These are phyloP conservation scores for Pseudocercospora pini-densiflorae DNA, from an alignment of 2,329 filamentous ascomycete species.

Conservation along the genomic window DNA sequence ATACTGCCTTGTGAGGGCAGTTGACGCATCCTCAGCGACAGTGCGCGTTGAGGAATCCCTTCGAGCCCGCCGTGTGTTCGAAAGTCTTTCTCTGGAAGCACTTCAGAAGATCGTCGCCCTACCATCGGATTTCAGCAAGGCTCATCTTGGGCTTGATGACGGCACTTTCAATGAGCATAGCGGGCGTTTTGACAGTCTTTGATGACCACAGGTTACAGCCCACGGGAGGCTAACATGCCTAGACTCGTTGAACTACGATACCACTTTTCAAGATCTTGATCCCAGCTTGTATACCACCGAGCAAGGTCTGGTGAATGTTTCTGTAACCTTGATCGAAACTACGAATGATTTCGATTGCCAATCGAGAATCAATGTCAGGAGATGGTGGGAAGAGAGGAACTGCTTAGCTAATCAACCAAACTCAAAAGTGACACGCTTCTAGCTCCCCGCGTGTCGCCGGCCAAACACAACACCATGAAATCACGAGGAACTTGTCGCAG, in stretches of 20 bases:
- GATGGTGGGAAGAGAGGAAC: neutral
- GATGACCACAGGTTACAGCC: neutral
- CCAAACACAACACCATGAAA: too few relatives aligned
- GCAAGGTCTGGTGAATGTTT: neutral
- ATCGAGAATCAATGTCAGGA: neutral
- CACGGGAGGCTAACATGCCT: neutral
- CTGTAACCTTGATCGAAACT: too few relatives aligned
- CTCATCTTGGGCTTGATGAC: constrained; percentile 4
- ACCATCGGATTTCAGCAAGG: constrained; percentile 5
- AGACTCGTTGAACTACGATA: neutral
- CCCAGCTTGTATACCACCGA: neutral
- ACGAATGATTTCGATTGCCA: too few relatives aligned
- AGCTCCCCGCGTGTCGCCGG: too few relatives aligned
- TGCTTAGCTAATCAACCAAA: too few relatives aligned
- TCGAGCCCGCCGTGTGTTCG: constrained; percentile 41
- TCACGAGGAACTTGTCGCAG: too few relatives aligned
- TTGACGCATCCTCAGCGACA: constrained; percentile 35
- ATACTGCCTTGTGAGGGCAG: constrained; percentile 59
- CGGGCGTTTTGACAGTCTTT: neutral
- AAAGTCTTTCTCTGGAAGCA: constrained; percentile 31
- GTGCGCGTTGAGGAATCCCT: constrained; percentile 43
- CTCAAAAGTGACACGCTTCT: too few relatives aligned
- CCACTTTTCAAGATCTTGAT: neutral
- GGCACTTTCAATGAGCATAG: neutral
- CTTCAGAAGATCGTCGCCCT: constrained; percentile 42